Evolutionary conservation across 306 rosid genomes (phyloP).

Genomic region (Quercus engelmannii): DNA sequence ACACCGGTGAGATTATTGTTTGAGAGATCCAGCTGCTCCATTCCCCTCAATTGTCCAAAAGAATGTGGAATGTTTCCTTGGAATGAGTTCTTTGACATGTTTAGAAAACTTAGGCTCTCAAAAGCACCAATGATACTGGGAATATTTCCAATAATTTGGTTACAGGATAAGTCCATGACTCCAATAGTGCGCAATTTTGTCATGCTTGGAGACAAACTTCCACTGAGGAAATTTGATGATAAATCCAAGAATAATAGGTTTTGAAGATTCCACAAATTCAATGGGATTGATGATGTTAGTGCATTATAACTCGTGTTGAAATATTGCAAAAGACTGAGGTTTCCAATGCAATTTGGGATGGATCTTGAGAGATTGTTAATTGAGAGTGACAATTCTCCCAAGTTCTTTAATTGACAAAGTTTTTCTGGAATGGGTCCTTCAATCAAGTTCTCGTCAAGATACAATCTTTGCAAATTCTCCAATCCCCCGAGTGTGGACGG

Average conservation of each 20-base stretch:
- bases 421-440: neutral
- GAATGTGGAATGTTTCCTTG: too few relatives aligned
- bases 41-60: too few relatives aligned
- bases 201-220: neutral
- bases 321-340: too few relatives aligned
- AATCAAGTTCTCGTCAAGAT: rapidly evolving
- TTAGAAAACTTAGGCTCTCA: neutral
- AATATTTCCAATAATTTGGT: neutral
- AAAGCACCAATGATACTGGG: neutral
- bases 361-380: too few relatives aligned
- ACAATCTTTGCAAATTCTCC: rapidly evolving
- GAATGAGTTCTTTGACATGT: too few relatives aligned
- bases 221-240: neutral
- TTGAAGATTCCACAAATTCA: too few relatives aligned
- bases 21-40: too few relatives aligned
- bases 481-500: neutral
- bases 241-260: too few relatives aligned
- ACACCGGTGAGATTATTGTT: too few relatives aligned
- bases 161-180: neutral
- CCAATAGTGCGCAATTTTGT: neutral
- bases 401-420: too few relatives aligned
- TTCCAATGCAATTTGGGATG: too few relatives aligned
- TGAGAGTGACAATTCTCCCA: rapidly evolving
- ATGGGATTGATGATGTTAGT: too few relatives aligned
- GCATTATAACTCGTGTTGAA: rapidly evolving